Percentiles rank a stretch among this genome's conserved stretches.
Evolutionary conservation across 257 asterid genomes (phyloP).

Genomic region (Jasminum sambac): DNA sequence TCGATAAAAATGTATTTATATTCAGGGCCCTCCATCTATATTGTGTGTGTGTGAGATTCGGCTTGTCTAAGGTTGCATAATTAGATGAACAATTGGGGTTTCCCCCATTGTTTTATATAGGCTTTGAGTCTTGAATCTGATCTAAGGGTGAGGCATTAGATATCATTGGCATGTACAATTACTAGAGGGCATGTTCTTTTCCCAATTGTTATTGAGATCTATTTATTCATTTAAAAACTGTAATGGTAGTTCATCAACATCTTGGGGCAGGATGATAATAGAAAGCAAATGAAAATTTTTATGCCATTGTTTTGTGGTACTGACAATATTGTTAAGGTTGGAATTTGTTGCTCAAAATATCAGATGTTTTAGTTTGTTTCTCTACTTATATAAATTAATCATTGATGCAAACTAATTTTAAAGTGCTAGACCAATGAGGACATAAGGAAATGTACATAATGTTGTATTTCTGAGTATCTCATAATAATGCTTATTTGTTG

Average conservation of each 20-base stretch:
- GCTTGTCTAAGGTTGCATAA: too few species aligned
- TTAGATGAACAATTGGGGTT: too few species aligned
- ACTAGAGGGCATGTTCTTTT: neutral
- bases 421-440: neutral
- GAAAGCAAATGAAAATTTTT: neutral
- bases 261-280: neutral
- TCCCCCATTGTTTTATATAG: too few species aligned
- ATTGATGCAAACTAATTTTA: too few species aligned
- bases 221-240: neutral
- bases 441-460: neutral
- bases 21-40: too few species aligned
- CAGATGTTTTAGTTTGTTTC: neutral
- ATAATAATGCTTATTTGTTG: slow-evolving; percentile 9
- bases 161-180: neutral
- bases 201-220: neutral
- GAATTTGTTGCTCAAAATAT: neutral
- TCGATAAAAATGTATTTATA: too few species aligned
- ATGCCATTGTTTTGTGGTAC: too few species aligned
- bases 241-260: neutral
- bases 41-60: too few species aligned
- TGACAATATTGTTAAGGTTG: too few species aligned
- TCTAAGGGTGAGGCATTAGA: neutral
- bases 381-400: too few species aligned
- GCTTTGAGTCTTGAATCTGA: too few species aligned
- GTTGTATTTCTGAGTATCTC: neutral